Conservation (phyloP, 1,284 basidiomycete genomes). For the Taiwanofungus camphoratus region DNA sequence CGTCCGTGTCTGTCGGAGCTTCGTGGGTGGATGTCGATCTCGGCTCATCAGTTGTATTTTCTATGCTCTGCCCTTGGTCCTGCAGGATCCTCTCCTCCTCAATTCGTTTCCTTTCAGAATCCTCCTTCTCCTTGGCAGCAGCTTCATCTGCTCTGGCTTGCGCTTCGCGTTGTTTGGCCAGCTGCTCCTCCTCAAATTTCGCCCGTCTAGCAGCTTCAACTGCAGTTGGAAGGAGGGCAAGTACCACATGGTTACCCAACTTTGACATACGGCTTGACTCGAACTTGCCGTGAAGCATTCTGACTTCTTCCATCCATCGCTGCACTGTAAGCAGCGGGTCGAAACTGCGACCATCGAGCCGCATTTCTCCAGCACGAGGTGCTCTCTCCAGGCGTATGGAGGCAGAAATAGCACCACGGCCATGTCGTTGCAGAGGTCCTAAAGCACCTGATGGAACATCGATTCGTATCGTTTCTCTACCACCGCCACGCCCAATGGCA, state of each 20-base stretch:
- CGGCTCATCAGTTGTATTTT: conserved; percentile 23
- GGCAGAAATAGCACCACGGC: conserved; percentile 43
- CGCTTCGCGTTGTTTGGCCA: conserved; percentile 32
- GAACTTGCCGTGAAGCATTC: conserved; percentile 74
- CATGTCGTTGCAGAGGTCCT: conserved; percentile 45
- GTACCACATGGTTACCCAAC: conserved; percentile 67
- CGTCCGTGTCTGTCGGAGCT: conserved; percentile 28
- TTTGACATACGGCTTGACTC: conserved; percentile 63
- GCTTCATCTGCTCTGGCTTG: conserved; percentile 34
- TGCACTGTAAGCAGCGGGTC: conserved; percentile 81
- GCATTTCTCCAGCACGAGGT: conserved; percentile 41
- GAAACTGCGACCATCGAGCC: conserved; percentile 51
- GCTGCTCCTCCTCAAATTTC: conserved; percentile 49
- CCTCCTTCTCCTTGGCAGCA: conserved; percentile 20
- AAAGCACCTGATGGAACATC: conserved; percentile 63
- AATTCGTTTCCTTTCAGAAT: conserved; percentile 24
- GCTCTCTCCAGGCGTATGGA: conserved; percentile 58
- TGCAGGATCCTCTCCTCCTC: conserved; percentile 20
- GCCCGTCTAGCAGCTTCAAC: conserved; percentile 46
- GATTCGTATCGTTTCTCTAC: conserved; percentile 61
- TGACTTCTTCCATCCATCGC: conserved; percentile 88
- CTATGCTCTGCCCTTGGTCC: conserved; percentile 21
- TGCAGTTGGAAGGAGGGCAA: conserved; percentile 81
- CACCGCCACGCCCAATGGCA: conserved; percentile 62
- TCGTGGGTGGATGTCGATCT: conserved; percentile 14